Base-by-base conservation (phyloP, 2,329 filamentous ascomycete species). In the Fusarium pininemorale region DNA sequence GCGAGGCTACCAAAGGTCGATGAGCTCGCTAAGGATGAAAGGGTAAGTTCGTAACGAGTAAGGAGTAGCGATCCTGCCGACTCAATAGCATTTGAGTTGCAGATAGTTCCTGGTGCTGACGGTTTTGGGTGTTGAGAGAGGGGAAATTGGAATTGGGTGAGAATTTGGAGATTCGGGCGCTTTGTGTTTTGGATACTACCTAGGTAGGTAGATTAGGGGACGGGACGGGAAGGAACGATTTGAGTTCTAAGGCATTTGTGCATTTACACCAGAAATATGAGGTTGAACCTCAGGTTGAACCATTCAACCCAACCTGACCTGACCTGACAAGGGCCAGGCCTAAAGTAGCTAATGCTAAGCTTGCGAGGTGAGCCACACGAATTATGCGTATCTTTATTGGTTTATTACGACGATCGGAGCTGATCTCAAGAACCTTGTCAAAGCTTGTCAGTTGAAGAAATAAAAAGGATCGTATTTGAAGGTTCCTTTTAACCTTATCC, bases 251-350 rank as follows among this genome's bases (percentile, higher is more conserved):
- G 77, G 77, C 77, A 79, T 72, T 76, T 79, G 62, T 78, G 77
- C 77, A 77, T 79, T 77, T 77, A 69, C 73, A 78, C 76, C 75
- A 75, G 77, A 78, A 77, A 79, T 79, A 78, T 79, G 74, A 79
- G 74, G 77, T 79, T 77, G 66, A 71, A 72, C 61, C 51, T 72
- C 60, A 65, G 65, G 64, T 74, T 75, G 63, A 68, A 66, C 64
- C 30, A 35, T 51, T 51, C 48, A 35, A 51, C 35, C 12, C 35
- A 26, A 66, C 54, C 65, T 59, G 69, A 66, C 71, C 16, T 39
- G 37, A 66, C 54, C 65, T 59, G 71, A 66, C 71, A 59, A 63
- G 72, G 71, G 64, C 64, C 69, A 78, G 65, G 51, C 75, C 75
- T 51, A 75, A 78, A 74, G 66, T 66, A 77, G 75, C 72, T 77